These are phyloP conservation scores for Penicillium argentinense DNA, from an alignment of 495 filamentous ascomycete species.

Conservation along the genomic window DNA sequence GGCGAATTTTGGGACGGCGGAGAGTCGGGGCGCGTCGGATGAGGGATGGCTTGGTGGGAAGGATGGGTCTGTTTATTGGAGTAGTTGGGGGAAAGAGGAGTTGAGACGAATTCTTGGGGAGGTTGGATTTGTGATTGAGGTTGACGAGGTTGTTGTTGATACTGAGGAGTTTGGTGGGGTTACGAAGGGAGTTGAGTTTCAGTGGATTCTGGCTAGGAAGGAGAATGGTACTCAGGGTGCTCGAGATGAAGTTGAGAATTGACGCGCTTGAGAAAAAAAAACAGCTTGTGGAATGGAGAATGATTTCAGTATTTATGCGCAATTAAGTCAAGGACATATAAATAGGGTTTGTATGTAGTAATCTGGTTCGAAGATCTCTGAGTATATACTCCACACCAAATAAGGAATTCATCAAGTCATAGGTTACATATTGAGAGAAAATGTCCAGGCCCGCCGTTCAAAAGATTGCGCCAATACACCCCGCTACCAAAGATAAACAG, in stretches of 20 bases:
- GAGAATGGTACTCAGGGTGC: no score
- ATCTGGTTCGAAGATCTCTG: no score
- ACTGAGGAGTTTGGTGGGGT: conserved; percentile 10
- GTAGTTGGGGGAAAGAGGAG: conserved; percentile 35
- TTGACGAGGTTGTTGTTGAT: conserved; percentile 25
- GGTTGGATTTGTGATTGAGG: conserved; percentile 19
- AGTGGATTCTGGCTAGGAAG: conserved; percentile 26
- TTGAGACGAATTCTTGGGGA: conserved; percentile 15
- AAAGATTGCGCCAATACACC: conserved; percentile 1
- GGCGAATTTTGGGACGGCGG: conserved; percentile 35
- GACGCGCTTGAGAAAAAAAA: no score
- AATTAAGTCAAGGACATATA: no score
- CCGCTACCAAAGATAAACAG: conserved; percentile 3
- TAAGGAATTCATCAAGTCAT: no score
- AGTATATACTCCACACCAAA: no score
- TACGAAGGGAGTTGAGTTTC: conserved; percentile 8
- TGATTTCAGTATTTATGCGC: no score
- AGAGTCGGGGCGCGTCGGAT: conserved; percentile 15
- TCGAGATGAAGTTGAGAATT: no score
- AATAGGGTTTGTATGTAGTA: no score
- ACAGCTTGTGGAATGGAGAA: no score
- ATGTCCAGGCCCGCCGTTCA: no score
- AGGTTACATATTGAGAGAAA: no score
- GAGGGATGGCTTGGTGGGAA: conserved; percentile 26
- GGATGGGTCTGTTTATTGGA: conserved; percentile 42